Base-by-base conservation (phyloP, 2,329 filamentous ascomycete species). In the Davidsoniella eucalypti region DNA sequence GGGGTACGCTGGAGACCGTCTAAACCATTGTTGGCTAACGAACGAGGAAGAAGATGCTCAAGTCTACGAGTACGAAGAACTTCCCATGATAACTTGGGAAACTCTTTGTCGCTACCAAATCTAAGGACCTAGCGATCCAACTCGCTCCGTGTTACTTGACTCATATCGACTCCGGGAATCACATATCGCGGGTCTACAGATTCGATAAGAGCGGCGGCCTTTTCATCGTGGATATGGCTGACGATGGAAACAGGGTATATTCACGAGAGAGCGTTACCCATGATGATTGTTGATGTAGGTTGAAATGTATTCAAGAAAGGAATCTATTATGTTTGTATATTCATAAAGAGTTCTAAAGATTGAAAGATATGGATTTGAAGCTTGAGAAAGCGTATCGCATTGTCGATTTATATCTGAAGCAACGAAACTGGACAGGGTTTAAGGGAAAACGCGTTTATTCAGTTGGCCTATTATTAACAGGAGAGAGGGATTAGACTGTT, bases 1-100 rank as follows among this genome's bases (percentile, higher is more conserved):
- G 90, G 87, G 52, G 80, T 78, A 37, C 90, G 76, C 61, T 86
- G 85, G 57, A 95, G 81, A 21, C 75, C 70, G 55, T 83, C 76
- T 53, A 95, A 79, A 36, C 81, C 66, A 59, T 80, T 80, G 48
- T 61, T 65, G 47, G 64, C 69, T 76, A 23, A 54, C 5, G 18
- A 2, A 33, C 29, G 29, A 8, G 9, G 43, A 23, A 26, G 33
- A 14, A 23, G 21, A 23, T 23, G 21, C 5, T 5, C 25, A 12
- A 38, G 21, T 18, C 52, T 26, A 16, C 42, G 46, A 5, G 40
- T 33, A n/a, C 14, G 7, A 29, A 53, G 48, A 16, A 46, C 18
- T 10, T 47, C 44, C 52, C 52, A 53, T 5, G 29, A 47, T 8
- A 53, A 36, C 3, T 14, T 26, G 2, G 52, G 52, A 38, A 53